phyloP scores from a whole-genome alignment of 164 flowering plant species.

The Aristolochia fimbriata region DNA sequence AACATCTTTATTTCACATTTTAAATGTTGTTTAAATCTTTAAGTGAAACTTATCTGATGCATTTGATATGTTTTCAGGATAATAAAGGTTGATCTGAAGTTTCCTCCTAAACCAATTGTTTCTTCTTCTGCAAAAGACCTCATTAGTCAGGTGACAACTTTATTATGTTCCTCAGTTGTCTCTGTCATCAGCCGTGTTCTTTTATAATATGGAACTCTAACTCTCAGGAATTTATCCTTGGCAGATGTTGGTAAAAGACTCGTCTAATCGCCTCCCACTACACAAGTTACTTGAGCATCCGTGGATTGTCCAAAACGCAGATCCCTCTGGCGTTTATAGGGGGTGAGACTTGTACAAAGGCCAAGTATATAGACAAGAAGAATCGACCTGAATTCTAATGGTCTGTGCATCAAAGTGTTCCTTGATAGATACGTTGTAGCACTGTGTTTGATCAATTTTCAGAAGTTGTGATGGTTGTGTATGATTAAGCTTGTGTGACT shows the following conservation, averaged over 20 bases:
- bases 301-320: conserved; percentile 94
- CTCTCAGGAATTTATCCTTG: not conserved
- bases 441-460: no score
- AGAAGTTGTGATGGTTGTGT: not conserved
- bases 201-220: not conserved
- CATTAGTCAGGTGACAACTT: conserved; percentile 60
- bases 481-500: not conserved
- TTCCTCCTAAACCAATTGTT: conserved; percentile 72
- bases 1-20: no score
- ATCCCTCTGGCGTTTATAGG: conserved; percentile 80
- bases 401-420: no score
- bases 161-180: not conserved
- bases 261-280: no score
- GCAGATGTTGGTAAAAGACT: no score
- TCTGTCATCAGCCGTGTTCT: not conserved
- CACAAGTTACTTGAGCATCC: conserved; percentile 88
- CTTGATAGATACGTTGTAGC: no score
- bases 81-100: conserved; percentile 83
- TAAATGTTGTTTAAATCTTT: no score
- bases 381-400: no score
- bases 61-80: conserved; percentile 37
- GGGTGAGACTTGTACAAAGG: conserved; percentile 1
- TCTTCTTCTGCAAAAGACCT: conserved; percentile 90
- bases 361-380: no score
- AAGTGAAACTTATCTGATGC: no score